phyloP scores from a whole-genome alignment of 495 filamentous ascomycete species.

The Penicillium tannophilum region DNA sequence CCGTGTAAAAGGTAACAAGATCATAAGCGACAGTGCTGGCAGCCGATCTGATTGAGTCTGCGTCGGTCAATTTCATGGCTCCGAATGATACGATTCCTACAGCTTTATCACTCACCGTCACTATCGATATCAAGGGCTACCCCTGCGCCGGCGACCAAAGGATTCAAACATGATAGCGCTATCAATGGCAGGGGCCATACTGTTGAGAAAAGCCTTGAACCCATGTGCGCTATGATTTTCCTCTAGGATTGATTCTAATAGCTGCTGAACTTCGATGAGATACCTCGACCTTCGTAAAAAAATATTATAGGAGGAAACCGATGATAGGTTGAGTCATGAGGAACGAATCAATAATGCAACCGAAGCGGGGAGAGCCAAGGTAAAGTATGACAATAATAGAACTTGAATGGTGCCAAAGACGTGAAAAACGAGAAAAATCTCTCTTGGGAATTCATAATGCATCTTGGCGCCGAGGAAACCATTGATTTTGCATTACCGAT shows the following conservation, averaged over 20 bases:
- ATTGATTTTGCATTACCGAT: background rate
- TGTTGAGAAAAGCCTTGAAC: background rate
- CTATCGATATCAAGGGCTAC: conserved; percentile 11
- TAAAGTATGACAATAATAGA: background rate
- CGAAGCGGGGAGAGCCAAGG: background rate
- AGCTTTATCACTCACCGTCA: conserved; percentile 4
- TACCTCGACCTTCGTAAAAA: background rate
- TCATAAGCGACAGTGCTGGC: conserved; percentile 41
- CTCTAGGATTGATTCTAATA: too few species aligned
- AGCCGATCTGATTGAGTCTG: conserved; percentile 50
- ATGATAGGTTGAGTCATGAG: background rate
- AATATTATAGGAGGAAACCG: background rate
- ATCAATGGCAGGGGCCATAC: conserved; percentile 5
- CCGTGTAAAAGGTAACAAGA: conserved; percentile 62
- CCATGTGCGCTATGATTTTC: background rate
- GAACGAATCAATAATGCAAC: background rate
- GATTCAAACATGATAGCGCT: conserved; percentile 3
- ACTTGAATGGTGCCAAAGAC: background rate
- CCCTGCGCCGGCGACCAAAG: background rate
- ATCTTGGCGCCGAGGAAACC: conserved; percentile 1
- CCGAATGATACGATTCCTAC: background rate
- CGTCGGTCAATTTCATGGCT: background rate
- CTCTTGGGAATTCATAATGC: background rate
- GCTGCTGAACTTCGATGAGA: too few species aligned
- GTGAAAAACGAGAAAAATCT: background rate